Conservation (phyloP, 768 basidiomycete species). For the Tricholoma sp. region DNA sequence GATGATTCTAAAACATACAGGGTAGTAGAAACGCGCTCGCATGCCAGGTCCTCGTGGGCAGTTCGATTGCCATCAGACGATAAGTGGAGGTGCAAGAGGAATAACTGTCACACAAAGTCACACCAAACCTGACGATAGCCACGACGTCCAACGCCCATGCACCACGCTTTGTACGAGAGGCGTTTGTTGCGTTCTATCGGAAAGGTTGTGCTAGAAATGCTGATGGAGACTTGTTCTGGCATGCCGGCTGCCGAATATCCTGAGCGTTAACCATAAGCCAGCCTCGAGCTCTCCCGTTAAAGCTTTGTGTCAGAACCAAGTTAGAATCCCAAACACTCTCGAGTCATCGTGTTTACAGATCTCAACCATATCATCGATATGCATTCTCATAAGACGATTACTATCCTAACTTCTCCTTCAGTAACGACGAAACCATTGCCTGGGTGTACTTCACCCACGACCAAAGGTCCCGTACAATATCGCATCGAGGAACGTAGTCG, state of each 20-base stretch:
- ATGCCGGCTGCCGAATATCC: background rate
- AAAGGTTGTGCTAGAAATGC: background rate
- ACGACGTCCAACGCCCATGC: background rate
- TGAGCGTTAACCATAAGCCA: background rate
- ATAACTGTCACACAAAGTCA: background rate
- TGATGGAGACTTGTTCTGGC: background rate
- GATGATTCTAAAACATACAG: background rate
- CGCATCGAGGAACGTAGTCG: constrained; percentile 45
- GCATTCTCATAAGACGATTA: constrained; percentile 33
- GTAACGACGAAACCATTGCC: constrained; percentile 21
- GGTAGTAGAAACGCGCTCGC: background rate
- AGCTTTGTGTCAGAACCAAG: background rate
- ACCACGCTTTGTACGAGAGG: background rate
- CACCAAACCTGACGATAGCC: background rate
- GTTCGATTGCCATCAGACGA: too few relatives aligned
- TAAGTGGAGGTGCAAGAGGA: too few relatives aligned
- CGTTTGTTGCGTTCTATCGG: too few relatives aligned
- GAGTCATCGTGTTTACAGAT: background rate
- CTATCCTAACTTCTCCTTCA: constrained; percentile 32
- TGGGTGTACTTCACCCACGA: constrained; percentile 23
- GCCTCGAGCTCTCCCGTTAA: too few relatives aligned
- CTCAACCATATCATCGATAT: constrained; percentile 13
- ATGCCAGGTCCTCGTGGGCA: constrained; percentile 3
- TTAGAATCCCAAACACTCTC: constrained; percentile 1
- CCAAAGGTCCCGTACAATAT: constrained; percentile 31